These are phyloP conservation scores for Colletotrichum noveboracense DNA, from an alignment of 2,329 filamentous ascomycete genomes.

Conservation along the genomic window DNA sequence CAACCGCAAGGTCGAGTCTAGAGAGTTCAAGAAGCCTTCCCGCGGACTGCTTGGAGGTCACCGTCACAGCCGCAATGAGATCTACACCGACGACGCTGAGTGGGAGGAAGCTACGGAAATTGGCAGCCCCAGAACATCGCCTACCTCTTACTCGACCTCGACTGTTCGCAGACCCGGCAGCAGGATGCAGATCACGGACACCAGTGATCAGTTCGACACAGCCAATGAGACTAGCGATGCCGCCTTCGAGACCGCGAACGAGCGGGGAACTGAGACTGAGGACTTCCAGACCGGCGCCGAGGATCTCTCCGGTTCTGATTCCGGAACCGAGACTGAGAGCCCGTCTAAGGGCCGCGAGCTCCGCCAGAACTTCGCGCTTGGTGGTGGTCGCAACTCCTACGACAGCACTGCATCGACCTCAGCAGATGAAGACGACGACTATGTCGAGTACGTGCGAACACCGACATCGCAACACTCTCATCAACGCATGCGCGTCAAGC, in stretches of 20 bases:
- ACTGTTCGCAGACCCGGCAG: constrained; percentile 28
- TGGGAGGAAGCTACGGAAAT: constrained; percentile 80
- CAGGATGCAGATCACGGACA: constrained; percentile 43
- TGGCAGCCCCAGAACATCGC: constrained; percentile 57
- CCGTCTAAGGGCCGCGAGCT: constrained; percentile 49
- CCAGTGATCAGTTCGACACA: constrained; percentile 77
- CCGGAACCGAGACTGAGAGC: constrained; percentile 81
- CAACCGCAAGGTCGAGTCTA: constrained; percentile 67
- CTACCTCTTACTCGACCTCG: constrained; percentile 33
- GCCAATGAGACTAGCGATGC: constrained; percentile 77
- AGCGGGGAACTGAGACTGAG: constrained; percentile 86
- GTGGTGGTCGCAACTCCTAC: constrained; percentile 69
- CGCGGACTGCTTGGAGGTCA: constrained; percentile 74
- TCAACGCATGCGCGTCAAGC: constrained; percentile 74
- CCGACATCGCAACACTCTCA: constrained; percentile 64
- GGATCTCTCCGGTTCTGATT: constrained; percentile 73
- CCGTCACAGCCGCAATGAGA: constrained; percentile 77
- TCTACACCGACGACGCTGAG: constrained; percentile 79
- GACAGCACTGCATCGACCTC: constrained; percentile 91
- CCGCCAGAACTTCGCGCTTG: constrained; percentile 45
- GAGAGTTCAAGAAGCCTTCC: constrained; percentile 77
- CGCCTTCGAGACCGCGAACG: constrained; percentile 73
- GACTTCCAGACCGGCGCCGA: constrained; percentile 95
- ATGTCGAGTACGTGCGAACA: constrained; percentile 59
- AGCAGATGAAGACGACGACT: constrained; percentile 69